Base-by-base conservation (phyloP, 83 land plant species). In the Larix sibirica region DNA sequence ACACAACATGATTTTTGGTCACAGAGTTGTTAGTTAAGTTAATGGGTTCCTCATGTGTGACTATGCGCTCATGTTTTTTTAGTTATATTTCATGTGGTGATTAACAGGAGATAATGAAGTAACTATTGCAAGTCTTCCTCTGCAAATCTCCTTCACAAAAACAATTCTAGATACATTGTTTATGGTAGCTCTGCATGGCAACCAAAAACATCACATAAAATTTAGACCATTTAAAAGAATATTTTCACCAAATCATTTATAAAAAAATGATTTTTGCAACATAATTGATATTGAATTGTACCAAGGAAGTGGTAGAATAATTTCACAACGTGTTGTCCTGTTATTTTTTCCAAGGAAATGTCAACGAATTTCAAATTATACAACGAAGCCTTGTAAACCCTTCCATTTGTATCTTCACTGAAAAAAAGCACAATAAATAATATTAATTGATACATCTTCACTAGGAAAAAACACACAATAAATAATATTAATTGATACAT, bases 261-360 rank as follows among this genome's bases (percentile, higher is more conserved):
- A 62, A 44, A n/a, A 1, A 76, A 23, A 24, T 14, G 50, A 66
- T 81, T 42, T 60, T 40, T 69, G n/a, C n/a, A n/a, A n/a, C n/a
- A n/a, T n/a, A n/a, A n/a, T n/a, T n/a, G n/a, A n/a, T n/a, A n/a
- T n/a, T 80, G 44, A n/a, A 1, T 6, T 8, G 50, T 85, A 82
- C 88, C 88, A 60, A 86, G 61, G 59, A 79, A 79, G 28, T 83
- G 84, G 77, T 79, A 63, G 82, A 83, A 86, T 58, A 86, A 83
- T 33, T 80, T 84, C 31, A 81, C 73, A 42, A 79, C 85, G 42
- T 83, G 82, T n/a, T 75, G 85, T 28, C 86, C 88, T 20, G 88
- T 86, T 63, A 85, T 62, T 83, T 69, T 86, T 9, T 79, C 85
- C 42, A 79, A 54, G n/a, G 85, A 62, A n/a, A 73, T 44, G 60